Evolutionary conservation across 164 flowering plant species (phyloP).

Genomic region (Brasenia schreberi): DNA sequence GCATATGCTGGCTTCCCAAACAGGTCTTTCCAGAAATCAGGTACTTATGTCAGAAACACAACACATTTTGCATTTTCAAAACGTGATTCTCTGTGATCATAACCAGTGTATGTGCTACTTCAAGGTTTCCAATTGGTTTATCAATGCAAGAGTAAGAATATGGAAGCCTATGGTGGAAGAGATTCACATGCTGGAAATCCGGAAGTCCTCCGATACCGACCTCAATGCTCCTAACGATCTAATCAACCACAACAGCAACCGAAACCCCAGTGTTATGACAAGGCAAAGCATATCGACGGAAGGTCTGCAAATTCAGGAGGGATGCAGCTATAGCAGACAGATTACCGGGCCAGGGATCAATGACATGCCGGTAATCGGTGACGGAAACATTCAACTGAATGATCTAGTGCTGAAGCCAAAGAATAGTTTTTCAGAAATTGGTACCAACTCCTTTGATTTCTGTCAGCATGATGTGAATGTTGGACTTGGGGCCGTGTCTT

Average conservation of each 20-base stretch:
- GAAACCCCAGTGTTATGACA: conserved; percentile 8
- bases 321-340: neutral
- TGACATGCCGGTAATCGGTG: neutral
- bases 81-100: neutral
- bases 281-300: neutral
- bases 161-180: conserved; percentile 99
- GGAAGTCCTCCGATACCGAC: conserved; percentile 20
- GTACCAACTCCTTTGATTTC: neutral
- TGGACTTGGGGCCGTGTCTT: conserved; percentile 54
- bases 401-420: neutral
- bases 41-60: conserved; percentile 14
- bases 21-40: conserved; percentile 89
- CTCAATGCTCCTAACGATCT: conserved; percentile 9
- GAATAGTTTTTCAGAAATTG: neutral
- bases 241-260: conserved; percentile 11
- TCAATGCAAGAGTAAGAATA: conserved; percentile 79
- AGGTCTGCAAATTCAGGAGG: neutral
- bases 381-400: neutral
- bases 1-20: conserved; percentile 82
- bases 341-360: neutral
- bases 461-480: conserved; percentile 24
- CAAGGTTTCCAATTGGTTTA: conserved; percentile 93
- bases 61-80: neutral
- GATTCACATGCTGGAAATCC: conserved; percentile 72
- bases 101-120: neutral